Conservation (phyloP, 495 filamentous ascomycete genomes). For the Xylaria telfairii region DNA sequence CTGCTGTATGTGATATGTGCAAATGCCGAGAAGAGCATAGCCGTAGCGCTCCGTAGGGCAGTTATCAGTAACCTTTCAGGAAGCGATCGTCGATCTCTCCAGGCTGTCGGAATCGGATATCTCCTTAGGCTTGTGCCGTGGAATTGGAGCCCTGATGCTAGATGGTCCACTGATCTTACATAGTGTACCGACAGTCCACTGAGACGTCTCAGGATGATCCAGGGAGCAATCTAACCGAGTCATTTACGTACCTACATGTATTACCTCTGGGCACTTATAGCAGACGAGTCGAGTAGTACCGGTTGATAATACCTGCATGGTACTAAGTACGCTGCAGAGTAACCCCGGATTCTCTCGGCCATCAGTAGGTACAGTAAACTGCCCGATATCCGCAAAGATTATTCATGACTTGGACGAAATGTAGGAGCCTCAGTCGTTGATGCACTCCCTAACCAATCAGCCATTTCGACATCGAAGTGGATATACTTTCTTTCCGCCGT, state of each 20-base stretch:
- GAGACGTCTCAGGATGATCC: not conserved
- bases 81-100: slow-evolving; percentile 26
- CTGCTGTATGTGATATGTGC: not conserved
- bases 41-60: not conserved
- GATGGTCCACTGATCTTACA: not conserved
- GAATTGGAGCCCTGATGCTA: slow-evolving; percentile 15
- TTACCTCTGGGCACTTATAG: not conserved
- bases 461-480: not conserved
- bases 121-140: slow-evolving; percentile 16
- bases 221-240: slow-evolving; percentile 10
- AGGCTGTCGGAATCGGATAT: slow-evolving; percentile 28
- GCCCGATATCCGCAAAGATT: slow-evolving; percentile 12
- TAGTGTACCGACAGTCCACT: not conserved
- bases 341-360: slow-evolving; percentile 10
- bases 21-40: slow-evolving; percentile 15
- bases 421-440: not conserved
- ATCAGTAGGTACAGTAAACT: not conserved
- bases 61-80: slow-evolving; percentile 6
- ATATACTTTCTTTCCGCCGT: slow-evolving; percentile 10
- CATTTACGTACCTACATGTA: not conserved
- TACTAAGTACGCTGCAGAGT: slow-evolving; percentile 18
- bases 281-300: not conserved
- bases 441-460: not conserved
- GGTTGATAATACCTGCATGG: slow-evolving; percentile 4
- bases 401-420: slow-evolving; percentile 7